Evolutionary conservation across 2,329 filamentous ascomycete genomes (phyloP).

Genomic region (Trichoderma endophyticum): DNA sequence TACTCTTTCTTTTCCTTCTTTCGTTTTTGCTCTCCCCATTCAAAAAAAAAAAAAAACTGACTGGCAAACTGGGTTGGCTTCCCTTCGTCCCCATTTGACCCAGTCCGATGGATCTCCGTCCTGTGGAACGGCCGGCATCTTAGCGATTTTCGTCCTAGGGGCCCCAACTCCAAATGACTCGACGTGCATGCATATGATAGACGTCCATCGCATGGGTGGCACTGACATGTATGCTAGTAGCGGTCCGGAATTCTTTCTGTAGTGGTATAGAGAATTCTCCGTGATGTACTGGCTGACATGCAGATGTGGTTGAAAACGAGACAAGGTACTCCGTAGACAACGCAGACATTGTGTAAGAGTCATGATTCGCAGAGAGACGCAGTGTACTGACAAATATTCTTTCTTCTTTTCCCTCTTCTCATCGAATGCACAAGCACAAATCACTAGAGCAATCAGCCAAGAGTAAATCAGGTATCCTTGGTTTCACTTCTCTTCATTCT

Average conservation of each 20-base stretch:
- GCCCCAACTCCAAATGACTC: neutral
- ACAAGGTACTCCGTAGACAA: neutral
- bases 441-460: neutral
- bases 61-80: no score
- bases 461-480: neutral
- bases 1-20: neutral
- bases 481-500: constrained; percentile 14
- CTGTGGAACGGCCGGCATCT: neutral
- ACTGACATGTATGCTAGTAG: neutral
- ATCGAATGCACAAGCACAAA: neutral
- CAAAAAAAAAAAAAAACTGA: no score
- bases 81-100: neutral
- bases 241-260: neutral
- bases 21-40: neutral
- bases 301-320: neutral
- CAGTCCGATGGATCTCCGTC: neutral
- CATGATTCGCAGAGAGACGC: neutral
- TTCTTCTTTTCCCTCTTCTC: neutral
- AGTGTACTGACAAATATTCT: neutral
- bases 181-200: neutral
- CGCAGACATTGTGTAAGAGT: neutral
- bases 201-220: neutral
- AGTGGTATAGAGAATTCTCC: neutral
- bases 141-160: neutral
- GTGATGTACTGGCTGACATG: neutral